These are phyloP conservation scores for Phyllosticta paracitricarpa DNA, from an alignment of 2,329 filamentous ascomycete genomes.

Conservation along the genomic window DNA sequence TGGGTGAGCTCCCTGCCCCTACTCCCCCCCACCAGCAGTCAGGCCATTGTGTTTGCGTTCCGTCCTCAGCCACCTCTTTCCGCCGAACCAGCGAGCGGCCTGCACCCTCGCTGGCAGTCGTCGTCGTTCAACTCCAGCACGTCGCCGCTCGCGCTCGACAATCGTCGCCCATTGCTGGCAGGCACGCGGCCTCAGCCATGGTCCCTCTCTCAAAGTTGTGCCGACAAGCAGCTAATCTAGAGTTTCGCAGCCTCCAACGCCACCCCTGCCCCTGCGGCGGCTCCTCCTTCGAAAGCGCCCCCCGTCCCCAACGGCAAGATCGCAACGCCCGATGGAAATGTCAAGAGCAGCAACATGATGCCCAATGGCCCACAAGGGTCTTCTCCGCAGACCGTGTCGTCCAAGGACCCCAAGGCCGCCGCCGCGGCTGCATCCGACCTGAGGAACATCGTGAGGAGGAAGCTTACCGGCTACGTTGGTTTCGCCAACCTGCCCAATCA, in stretches of 20 bases:
- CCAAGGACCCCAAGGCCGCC: constrained; percentile 52
- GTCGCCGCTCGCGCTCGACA: background rate
- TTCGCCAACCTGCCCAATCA: constrained; percentile 99
- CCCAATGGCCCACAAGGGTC: constrained; percentile 36
- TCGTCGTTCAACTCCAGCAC: background rate
- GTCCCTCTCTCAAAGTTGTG: background rate
- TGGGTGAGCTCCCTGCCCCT: constrained; percentile 24
- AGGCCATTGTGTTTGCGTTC: background rate
- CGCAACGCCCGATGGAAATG: constrained; percentile 38
- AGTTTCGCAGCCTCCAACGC: constrained; percentile 35
- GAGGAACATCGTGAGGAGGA: constrained; percentile 95
- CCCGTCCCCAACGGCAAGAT: constrained; percentile 41
- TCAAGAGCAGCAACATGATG: constrained; percentile 50
- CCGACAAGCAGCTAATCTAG: constrained; percentile 8
- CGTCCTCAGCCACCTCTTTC: background rate
- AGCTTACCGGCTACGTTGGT: constrained; percentile 95
- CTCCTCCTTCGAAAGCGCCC: constrained; percentile 33
- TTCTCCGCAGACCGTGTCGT: constrained; percentile 50
- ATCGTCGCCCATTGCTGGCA: constrained; percentile 1
- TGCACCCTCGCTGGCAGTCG: background rate
- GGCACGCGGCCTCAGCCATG: constrained; percentile 1
- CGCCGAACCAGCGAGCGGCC: background rate
- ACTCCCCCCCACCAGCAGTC: background rate
- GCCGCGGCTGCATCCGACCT: constrained; percentile 44
- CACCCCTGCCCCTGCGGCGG: constrained; percentile 31